Conservation (phyloP, 2,329 filamentous ascomycete genomes). For the Calonectria ilicicola region DNA sequence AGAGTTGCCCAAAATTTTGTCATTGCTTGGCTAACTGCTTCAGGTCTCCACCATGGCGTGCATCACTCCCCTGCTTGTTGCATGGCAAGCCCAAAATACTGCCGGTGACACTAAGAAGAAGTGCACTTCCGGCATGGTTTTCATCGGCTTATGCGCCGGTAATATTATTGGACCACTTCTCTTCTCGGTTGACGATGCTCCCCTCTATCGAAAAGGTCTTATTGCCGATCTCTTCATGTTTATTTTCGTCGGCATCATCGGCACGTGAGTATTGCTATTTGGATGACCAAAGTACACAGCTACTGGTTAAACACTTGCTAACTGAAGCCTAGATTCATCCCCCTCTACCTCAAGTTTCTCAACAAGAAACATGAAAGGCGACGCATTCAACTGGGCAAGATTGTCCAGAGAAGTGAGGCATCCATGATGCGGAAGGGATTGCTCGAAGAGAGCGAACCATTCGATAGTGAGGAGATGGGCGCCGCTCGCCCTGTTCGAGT, state of each 20-base stretch:
- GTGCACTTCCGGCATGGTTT: conserved; percentile 69
- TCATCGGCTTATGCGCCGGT: conserved; percentile 71
- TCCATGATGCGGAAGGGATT: conserved; percentile 48
- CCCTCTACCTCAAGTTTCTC: not conserved
- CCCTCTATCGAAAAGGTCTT: conserved; percentile 58
- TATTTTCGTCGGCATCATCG: conserved; percentile 55
- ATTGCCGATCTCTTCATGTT: conserved; percentile 70
- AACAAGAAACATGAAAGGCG: conserved; percentile 36
- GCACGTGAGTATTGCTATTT: not conserved
- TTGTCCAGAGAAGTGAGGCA: conserved; percentile 65
- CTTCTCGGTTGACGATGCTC: conserved; percentile 46
- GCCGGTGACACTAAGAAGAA: conserved; percentile 77
- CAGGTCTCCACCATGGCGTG: not conserved
- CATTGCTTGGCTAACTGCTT: conserved; percentile 43
- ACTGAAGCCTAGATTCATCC: not conserved
- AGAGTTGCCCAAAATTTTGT: not conserved
- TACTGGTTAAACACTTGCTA: not conserved
- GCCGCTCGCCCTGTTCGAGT: not conserved
- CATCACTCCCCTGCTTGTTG: conserved; percentile 63
- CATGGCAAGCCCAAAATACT: conserved; percentile 69
- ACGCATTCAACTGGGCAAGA: conserved; percentile 68
- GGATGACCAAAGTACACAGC: not conserved
- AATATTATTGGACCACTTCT: conserved; percentile 68
- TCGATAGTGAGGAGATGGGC: not conserved
- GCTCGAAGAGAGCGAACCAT: not conserved